These are phyloP conservation scores for Fusarium proliferatum DNA, from an alignment of 2,329 filamentous ascomycete species.

Conservation along the genomic window DNA sequence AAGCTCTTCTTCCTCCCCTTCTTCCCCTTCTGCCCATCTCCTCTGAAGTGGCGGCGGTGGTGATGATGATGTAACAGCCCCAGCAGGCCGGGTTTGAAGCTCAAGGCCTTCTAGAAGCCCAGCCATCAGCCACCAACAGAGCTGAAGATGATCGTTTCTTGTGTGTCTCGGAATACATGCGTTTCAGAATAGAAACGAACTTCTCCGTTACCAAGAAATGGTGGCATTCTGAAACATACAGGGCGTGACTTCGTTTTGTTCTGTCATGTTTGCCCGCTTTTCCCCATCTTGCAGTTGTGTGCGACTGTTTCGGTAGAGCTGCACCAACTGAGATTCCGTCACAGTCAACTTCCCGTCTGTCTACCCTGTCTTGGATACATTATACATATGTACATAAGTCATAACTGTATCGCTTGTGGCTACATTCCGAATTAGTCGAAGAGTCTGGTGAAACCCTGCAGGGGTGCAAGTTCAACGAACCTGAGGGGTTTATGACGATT, in stretches of 20 bases:
- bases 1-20: neutral
- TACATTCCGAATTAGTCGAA: constrained; percentile 13
- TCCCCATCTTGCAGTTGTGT: constrained; percentile 2
- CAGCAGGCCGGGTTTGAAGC: neutral
- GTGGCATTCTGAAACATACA: constrained; percentile 15
- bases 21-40: neutral
- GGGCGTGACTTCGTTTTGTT: constrained; percentile 1
- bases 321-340: neutral
- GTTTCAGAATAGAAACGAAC: constrained; percentile 43
- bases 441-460: constrained; percentile 22
- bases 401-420: constrained; percentile 27
- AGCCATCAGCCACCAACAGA: neutral
- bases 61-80: constrained; percentile 10
- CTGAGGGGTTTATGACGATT: constrained; percentile 36
- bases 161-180: constrained; percentile 28
- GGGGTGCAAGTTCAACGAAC: constrained; percentile 39
- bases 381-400: neutral
- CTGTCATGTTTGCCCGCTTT: constrained; percentile 21
- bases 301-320: neutral
- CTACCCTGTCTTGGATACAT: constrained; percentile 10
- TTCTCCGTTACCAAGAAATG: constrained; percentile 24
- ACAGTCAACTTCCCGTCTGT: neutral
- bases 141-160: constrained; percentile 9
- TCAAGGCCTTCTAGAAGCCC: neutral
- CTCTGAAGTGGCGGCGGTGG: constrained; percentile 23